phyloP scores from a whole-genome alignment of 805 yeast species.

The Myxozyma lipomycoides region DNA sequence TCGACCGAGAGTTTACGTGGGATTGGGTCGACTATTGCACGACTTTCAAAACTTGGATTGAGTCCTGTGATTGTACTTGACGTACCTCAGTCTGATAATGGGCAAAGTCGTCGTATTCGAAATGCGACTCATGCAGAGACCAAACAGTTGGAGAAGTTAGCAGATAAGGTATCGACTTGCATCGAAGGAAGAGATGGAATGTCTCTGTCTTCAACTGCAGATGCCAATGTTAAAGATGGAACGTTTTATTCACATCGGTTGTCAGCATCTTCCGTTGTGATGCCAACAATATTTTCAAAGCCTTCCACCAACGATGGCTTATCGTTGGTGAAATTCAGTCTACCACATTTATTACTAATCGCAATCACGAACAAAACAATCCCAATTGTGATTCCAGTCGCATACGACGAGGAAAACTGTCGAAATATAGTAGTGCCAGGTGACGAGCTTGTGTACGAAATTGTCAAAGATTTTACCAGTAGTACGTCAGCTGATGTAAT shows the following conservation, averaged over 20 bases:
- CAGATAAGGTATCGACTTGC: background rate
- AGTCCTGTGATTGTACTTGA: slow-evolving; percentile 58
- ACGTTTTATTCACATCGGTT: background rate
- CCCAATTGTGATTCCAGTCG: slow-evolving; percentile 59
- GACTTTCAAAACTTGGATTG: slow-evolving; percentile 61
- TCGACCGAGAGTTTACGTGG: slow-evolving; percentile 40
- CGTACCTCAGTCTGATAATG: background rate
- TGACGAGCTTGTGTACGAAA: slow-evolving; percentile 41
- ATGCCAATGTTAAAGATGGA: background rate
- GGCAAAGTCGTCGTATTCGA: background rate
- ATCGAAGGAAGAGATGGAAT: background rate
- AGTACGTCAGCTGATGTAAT: slow-evolving; percentile 30
- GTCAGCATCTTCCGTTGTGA: slow-evolving; percentile 8
- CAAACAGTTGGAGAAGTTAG: background rate
- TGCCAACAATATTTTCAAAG: slow-evolving; percentile 16
- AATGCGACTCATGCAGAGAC: background rate
- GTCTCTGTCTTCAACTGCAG: slow-evolving; percentile 11
- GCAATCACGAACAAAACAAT: slow-evolving; percentile 45
- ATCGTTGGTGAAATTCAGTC: slow-evolving; percentile 4
- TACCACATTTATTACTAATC: slow-evolving; percentile 36
- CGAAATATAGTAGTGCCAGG: slow-evolving; percentile 41
- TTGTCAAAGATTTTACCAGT: slow-evolving; percentile 38
- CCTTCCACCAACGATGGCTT: background rate
- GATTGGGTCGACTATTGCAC: slow-evolving; percentile 53
- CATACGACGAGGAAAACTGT: slow-evolving; percentile 55